A percentile compares a stretch with the other conserved stretches of the same genome.
These are phyloP conservation scores for Lyophyllum semitale DNA, from an alignment of 768 basidiomycete species.

Conservation along the genomic window DNA sequence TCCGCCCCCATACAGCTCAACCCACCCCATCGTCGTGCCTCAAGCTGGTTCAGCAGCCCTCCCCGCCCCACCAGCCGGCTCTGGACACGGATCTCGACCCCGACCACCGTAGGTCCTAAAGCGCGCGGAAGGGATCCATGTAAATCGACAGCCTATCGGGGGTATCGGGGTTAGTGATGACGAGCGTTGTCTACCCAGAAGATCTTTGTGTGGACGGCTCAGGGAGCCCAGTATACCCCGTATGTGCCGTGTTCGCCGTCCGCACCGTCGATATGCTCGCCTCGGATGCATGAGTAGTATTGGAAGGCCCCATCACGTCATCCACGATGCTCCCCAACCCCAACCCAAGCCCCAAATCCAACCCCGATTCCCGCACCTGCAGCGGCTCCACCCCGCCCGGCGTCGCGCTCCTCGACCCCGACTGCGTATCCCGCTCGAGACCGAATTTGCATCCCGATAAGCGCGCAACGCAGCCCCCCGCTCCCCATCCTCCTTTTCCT, in stretches of 20 bases:
- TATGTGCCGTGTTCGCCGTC: neutral
- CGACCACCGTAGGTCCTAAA: no score
- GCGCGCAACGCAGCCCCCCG: neutral
- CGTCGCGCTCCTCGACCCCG: conserved; percentile 6
- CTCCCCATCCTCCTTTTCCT: conserved; percentile 2
- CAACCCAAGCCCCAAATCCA: neutral
- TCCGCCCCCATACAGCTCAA: no score
- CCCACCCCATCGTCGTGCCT: no score
- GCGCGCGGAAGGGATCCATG: no score
- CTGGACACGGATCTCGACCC: neutral
- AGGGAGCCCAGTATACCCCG: neutral
- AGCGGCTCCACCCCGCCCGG: conserved; percentile 1
- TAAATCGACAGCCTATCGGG: no score
- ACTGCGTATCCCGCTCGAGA: no score
- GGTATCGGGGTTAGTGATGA: no score
- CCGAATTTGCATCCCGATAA: neutral
- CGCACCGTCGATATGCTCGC: neutral
- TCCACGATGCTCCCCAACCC: neutral
- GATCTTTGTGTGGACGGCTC: no score
- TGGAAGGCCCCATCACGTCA: conserved; percentile 1
- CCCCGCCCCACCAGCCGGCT: no score
- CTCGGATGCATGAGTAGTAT: neutral
- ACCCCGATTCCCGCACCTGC: neutral
- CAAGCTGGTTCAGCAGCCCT: no score
- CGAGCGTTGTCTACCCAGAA: no score